Conservation (phyloP, 257 asterid genomes). For the Solanum dulcamara region DNA sequence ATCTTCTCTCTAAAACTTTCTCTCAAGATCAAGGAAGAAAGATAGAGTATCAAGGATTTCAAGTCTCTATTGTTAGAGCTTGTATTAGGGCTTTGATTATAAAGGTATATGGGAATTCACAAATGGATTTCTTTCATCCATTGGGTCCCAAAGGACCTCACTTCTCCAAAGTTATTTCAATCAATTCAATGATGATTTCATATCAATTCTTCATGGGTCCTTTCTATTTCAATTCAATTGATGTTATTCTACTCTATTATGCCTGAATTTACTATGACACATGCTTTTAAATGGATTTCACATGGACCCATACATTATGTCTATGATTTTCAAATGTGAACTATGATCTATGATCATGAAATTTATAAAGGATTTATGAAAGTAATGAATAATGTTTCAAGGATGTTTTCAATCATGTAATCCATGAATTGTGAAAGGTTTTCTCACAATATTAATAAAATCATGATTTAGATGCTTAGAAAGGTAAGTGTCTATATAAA, state of each 20-base stretch:
- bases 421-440: not conserved
- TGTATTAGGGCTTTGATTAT: too few species aligned
- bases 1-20: too few species aligned
- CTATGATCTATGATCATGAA: not conserved
- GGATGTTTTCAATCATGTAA: not conserved
- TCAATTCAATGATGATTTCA: too few species aligned
- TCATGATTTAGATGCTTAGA: not conserved
- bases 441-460: not conserved
- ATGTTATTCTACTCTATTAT: not conserved
- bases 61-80: not conserved
- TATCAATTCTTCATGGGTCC: not conserved
- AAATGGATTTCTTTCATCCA: not conserved
- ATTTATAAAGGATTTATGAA: not conserved
- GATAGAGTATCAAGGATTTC: not conserved
- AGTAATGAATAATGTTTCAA: not conserved
- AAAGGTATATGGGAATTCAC: not conserved
- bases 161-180: not conserved
- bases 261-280: not conserved
- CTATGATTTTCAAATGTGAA: not conserved
- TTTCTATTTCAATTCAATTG: too few species aligned
- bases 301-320: not conserved
- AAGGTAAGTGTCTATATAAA: not conserved
- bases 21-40: not conserved
- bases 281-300: not conserved
- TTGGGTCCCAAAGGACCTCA: not conserved